These are phyloP conservation scores for Skeletonema costatum DNA, from an alignment of 108 stramenopile species.

Conservation along the genomic window DNA sequence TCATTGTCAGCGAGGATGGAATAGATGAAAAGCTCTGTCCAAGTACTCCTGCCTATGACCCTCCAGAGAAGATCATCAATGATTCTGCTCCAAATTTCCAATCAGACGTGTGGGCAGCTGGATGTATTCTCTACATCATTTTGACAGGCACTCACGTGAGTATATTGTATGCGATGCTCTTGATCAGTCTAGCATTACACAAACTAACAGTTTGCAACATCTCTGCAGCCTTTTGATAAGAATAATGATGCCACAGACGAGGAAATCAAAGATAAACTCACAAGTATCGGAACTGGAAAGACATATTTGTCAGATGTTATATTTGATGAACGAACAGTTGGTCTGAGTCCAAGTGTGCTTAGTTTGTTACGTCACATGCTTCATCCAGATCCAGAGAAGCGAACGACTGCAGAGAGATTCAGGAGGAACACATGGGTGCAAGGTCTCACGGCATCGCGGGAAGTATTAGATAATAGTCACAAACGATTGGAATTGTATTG, in stretches of 20 bases:
- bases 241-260: slow-evolving; percentile 8
- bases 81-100: not conserved
- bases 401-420: slow-evolving; percentile 17
- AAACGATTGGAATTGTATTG: slow-evolving; percentile 20
- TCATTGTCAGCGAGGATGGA: not conserved
- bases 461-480: slow-evolving; percentile 4
- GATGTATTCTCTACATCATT: slow-evolving; percentile 31
- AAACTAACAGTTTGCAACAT: not conserved
- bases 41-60: slow-evolving; percentile 21
- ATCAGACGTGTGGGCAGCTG: slow-evolving; percentile 34
- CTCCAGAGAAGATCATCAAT: slow-evolving; percentile 25
- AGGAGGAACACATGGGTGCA: slow-evolving; percentile 23
- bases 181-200: not conserved
- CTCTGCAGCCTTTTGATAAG: slow-evolving; percentile 24
- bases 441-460: slow-evolving; percentile 18
- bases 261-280: slow-evolving; percentile 13
- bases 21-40: not conserved
- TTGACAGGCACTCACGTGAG: slow-evolving; percentile 25
- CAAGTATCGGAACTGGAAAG: slow-evolving; percentile 6
- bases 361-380: slow-evolving; percentile 14
- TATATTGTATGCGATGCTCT: not conserved
- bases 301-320: not conserved
- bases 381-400: slow-evolving; percentile 25
- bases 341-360: slow-evolving; percentile 9
- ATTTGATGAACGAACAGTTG: slow-evolving; percentile 15